A percentile compares a stretch with the other conserved stretches of the same genome.
Evolutionary conservation across 495 filamentous ascomycete genomes (phyloP).

Genomic region (Trichocladium uniseriatum): DNA sequence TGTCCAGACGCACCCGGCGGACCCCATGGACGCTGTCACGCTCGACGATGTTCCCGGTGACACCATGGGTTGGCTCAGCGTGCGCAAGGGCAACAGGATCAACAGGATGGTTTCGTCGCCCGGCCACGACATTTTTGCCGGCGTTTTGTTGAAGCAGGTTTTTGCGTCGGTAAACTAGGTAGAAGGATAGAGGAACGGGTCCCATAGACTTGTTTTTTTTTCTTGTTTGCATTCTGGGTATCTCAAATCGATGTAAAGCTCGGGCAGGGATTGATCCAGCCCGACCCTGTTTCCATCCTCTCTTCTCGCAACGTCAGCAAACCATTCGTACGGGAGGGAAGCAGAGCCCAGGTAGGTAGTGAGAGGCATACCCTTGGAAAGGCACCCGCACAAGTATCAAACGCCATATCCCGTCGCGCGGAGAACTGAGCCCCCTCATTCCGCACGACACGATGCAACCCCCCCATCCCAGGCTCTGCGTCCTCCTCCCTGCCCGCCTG

Average conservation of each 20-base stretch:
- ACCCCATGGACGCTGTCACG: constrained; percentile 25
- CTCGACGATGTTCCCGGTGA: constrained; percentile 44
- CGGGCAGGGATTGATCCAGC: neutral
- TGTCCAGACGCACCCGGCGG: constrained; percentile 34
- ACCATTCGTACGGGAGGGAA: neutral
- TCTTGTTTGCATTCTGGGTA: constrained; percentile 11
- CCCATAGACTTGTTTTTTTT: neutral
- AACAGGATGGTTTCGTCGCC: constrained; percentile 55
- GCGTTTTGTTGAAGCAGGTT: constrained; percentile 38
- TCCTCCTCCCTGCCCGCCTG: neutral
- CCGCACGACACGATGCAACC: neutral
- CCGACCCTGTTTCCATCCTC: neutral
- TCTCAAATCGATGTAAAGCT: constrained; percentile 13
- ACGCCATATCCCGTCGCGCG: neutral
- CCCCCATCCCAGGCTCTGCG: neutral
- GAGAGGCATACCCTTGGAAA: constrained; percentile 18
- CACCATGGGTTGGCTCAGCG: constrained; percentile 63
- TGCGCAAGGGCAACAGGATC: constrained; percentile 64
- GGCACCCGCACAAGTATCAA: constrained; percentile 1
- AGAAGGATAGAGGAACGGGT: neutral
- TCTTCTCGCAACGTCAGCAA: constrained; percentile 15
- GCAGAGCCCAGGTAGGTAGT: neutral
- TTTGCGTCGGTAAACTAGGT: constrained; percentile 27
- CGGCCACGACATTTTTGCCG: constrained; percentile 43
- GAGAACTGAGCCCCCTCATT: neutral